Evolutionary conservation across 2,329 filamentous ascomycete genomes (phyloP), one percentile per base, ranked within the genome.

Genomic region (Alternaria consortialis): DNA sequence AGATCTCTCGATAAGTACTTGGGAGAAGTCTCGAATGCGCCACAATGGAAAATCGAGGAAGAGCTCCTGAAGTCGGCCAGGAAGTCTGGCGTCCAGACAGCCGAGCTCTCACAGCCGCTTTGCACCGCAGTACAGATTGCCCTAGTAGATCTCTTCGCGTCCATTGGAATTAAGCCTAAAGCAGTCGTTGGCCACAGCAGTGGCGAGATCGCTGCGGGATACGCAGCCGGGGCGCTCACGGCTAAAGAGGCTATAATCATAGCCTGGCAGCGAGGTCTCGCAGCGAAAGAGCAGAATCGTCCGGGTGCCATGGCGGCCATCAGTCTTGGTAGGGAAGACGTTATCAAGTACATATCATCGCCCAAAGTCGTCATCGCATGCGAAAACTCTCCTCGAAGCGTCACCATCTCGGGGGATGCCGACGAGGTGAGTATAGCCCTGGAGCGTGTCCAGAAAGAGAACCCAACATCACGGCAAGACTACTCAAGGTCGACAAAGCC

Each of bases 191-290:
- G 80, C 3, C 80, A 82, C 53, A 80, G 78, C 0, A 73, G 79
- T 12, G 80, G 80, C 5, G 80, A 82, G 58, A 79, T 81, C 9
- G 80, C 77, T 0, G 80, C 80, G 0, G 70, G 77, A 3, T 80
- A 81, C 25, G 72, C 72, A 8, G 72, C 70, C 11, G 77, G 76
- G 1, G 67, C 27, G 29, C n/a, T 66, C 3, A 74, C 67, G 1
- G 48, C 50, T 3, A 17, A 36, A 15, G 63, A 71, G 15, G 70
- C 72, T 11, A 69, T 73, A 15, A 23, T 47, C 0, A 44, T 58
- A 12, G 70, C 72, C 11, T 70, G 63, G 34, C 60, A 62, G 27
- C 56, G 70, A 4, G 70, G 69, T 3, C 20, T 60, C 31, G 47
- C 47, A 1, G 32, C 53, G 15, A 56, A 53, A 7, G n/a, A 39